Evolutionary conservation across 2,329 filamentous ascomycete genomes (phyloP).

Genomic region (Trichoderma harzianum): DNA sequence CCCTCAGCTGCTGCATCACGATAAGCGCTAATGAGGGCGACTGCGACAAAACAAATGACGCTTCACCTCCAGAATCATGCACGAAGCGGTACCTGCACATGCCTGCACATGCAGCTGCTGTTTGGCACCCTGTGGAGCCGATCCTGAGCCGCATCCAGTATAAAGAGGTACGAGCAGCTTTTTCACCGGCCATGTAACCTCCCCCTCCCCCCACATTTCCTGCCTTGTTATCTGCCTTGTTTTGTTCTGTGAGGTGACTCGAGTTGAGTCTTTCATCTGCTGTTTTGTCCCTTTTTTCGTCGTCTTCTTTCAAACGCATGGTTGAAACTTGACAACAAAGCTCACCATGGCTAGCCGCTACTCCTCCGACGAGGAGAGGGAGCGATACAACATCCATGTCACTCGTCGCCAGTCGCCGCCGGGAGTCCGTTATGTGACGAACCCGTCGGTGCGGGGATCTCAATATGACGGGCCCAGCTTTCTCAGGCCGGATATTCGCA

Average conservation of each 20-base stretch:
- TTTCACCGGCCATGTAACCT: neutral
- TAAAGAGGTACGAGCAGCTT: neutral
- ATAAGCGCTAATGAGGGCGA: neutral
- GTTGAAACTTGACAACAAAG: neutral
- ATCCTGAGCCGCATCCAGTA: constrained; percentile 2
- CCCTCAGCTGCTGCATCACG: neutral
- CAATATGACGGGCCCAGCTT: constrained; percentile 44
- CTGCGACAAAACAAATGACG: neutral
- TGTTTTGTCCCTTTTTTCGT: neutral
- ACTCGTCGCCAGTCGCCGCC: constrained; percentile 41
- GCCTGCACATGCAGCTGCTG: constrained; percentile 2
- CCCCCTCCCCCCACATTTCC: neutral
- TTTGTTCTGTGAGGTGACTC: neutral
- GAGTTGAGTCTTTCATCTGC: neutral
- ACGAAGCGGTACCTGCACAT: constrained; percentile 1
- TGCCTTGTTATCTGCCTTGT: neutral
- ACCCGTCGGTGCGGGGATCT: constrained; percentile 35
- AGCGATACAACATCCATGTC: constrained; percentile 47
- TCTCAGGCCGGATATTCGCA: constrained; percentile 45
- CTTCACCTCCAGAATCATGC: neutral
- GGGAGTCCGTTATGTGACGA: constrained; percentile 46
- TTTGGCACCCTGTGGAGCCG: constrained; percentile 14
- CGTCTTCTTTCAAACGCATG: neutral
- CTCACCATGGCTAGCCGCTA: constrained; percentile 39
- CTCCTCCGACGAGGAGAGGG: constrained; percentile 50